Conservation (phyloP, 2,329 filamentous ascomycete species). For the Thelonectria olida region DNA sequence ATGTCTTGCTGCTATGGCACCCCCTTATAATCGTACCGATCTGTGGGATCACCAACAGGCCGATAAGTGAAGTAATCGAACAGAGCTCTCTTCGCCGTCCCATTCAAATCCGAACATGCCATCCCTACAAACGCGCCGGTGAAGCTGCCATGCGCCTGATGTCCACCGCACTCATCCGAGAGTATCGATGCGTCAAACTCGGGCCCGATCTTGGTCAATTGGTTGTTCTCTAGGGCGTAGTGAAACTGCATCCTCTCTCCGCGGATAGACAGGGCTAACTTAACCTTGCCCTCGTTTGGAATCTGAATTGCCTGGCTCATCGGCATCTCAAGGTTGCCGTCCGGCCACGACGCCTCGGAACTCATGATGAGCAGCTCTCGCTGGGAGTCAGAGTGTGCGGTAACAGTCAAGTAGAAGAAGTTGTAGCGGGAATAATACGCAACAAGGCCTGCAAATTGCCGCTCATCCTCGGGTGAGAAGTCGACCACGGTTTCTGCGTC, state of each 20-base stretch:
- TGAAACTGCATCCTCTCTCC: slow-evolving; percentile 64
- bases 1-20: not conserved
- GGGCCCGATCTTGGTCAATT: slow-evolving; percentile 60
- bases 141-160: slow-evolving; percentile 69
- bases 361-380: slow-evolving; percentile 66
- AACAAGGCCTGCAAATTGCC: slow-evolving; percentile 68
- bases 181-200: slow-evolving; percentile 67
- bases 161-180: slow-evolving; percentile 71
- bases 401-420: slow-evolving; percentile 71
- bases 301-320: slow-evolving; percentile 56
- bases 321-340: slow-evolving; percentile 56
- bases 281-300: slow-evolving; percentile 64
- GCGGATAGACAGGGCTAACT: slow-evolving; percentile 60
- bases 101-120: slow-evolving; percentile 65
- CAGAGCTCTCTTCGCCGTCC: slow-evolving; percentile 53
- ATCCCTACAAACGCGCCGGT: slow-evolving; percentile 69
- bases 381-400: slow-evolving; percentile 63
- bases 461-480: slow-evolving; percentile 65
- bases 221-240: slow-evolving; percentile 59
- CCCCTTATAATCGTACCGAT: not conserved
- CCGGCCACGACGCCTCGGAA: slow-evolving; percentile 66
- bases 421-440: slow-evolving; percentile 72
- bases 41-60: slow-evolving; percentile 54
- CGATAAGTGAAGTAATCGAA: slow-evolving; percentile 64
- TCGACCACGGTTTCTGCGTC: slow-evolving; percentile 66